Conservation (phyloP, 352 stramenopile species). For the Phytophthora melonis region DNA sequence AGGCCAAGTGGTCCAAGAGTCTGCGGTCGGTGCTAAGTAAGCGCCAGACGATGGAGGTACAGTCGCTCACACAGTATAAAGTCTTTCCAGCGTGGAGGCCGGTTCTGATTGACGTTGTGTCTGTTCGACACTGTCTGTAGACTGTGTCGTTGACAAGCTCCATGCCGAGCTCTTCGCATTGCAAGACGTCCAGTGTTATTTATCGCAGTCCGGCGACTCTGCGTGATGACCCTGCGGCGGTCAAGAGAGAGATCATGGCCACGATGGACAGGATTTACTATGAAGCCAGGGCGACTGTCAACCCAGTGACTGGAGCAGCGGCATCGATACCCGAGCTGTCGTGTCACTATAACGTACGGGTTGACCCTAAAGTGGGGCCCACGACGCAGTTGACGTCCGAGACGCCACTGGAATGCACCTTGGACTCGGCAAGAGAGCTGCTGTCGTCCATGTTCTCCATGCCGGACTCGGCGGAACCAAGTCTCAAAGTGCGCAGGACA, state of each 20-base stretch:
- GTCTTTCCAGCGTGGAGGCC: too few species aligned
- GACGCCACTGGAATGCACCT: constrained; percentile 37
- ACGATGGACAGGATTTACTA: constrained; percentile 39
- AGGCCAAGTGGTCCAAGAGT: constrained; percentile 38
- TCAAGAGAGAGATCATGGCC: constrained; percentile 35
- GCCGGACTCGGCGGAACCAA: constrained; percentile 18
- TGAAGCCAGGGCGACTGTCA: constrained; percentile 37
- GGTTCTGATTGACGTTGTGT: constrained; percentile 1
- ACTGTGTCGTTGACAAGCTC: constrained; percentile 33
- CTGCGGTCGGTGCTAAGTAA: constrained; percentile 30
- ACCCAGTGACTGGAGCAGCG: constrained; percentile 29
- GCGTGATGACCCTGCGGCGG: constrained; percentile 14
- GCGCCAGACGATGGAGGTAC: constrained; percentile 30
- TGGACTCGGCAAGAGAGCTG: constrained; percentile 28
- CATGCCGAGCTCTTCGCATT: constrained; percentile 21
- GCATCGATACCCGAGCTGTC: constrained; percentile 29
- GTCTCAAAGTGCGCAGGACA: constrained; percentile 28
- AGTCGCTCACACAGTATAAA: not conserved
- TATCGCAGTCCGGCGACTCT: constrained; percentile 5
- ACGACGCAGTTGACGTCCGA: constrained; percentile 35
- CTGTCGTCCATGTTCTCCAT: constrained; percentile 31
- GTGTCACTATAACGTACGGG: constrained; percentile 32
- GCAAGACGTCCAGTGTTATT: constrained; percentile 3
- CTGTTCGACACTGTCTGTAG: constrained; percentile 13
- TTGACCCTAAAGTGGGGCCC: constrained; percentile 32